Base-by-base conservation (phyloP, 2,329 filamentous ascomycete species). In the Rugonectria rugulosa region DNA sequence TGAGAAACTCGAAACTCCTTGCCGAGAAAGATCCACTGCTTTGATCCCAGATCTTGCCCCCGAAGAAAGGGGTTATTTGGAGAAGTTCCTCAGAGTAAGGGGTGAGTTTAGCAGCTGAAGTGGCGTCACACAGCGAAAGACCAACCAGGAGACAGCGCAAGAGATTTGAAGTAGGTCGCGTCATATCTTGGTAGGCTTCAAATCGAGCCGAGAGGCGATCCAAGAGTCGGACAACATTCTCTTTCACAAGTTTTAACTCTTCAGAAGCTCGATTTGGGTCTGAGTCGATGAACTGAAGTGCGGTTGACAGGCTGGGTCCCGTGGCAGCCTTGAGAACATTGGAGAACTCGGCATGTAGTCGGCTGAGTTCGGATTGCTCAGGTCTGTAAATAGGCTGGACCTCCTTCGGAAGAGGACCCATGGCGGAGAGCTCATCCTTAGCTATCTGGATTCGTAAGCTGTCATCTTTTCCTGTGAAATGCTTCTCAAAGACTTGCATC, bases 161-260 rank as follows among this genome's bases (percentile, higher is more conserved):
- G 60, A 97, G 89, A 47, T 89, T 91, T 38, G 92, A 81, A 10
- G 92, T 82, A 4, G 92, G 93, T 38, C 84, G 80, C 0, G 89
- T 90, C 64, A 98, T 85, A 68, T 99, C 95, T 57, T 92, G 90
- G 67, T 97, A 98, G 12, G 87, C 86, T 32, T 87, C 83, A 68
- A 92, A 96, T 29, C 86, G 81, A 24, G 84, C 79, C 2, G 81
- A 82, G 7, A 99, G 81, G 38, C 93, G 85, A 49, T 82, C 78
- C 44, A 90, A 84, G 32, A 97, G 84, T 58, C 90, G 86, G 6
- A 79, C 75, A n/a, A 95, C 76, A 50, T 83, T 85, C 57, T 80
- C 77, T 49, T 77, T 78, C 14, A 86, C 72, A 2, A 86, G 75
- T 23, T 79, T 71, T 48, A 86, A 65, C 40, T 82, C 79, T 23